Base-by-base conservation (phyloP, 1,284 basidiomycete species). In the Moniliella sp. region DNA sequence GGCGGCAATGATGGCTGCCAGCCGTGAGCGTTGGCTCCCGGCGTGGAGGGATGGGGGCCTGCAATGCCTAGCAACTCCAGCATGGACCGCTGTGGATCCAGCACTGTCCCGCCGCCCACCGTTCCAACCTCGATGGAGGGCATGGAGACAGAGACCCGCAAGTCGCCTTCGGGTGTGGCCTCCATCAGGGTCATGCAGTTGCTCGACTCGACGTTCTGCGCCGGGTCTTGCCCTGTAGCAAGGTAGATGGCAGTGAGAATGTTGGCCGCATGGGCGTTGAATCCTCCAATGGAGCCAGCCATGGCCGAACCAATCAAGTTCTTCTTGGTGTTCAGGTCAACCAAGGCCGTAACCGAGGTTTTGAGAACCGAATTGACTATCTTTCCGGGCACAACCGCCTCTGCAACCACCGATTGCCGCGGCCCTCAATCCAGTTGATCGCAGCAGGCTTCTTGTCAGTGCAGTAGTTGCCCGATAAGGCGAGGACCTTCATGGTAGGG, bases 371-470 rank as follows among this genome's bases (percentile, higher is more conserved):
- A 71, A 67, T 75, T 75, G 39, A 99, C 86, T 14, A 84, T 67
- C 44, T 73, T 72, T 0, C 86, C 88, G 0, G 86, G 80, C 15
- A 99, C 67, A 29, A 94, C 70, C 2, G 84, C 84, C 66, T 99
- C 91, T 0, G 84, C 86, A 28, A 94, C 86, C 14, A 97, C 79
- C 76, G 79, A 75, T 99, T 99, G 16, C 91, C 91, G 36, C 88
- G 70, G 1, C 91, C 91, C 64, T 94, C 88, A 49, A 97, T 94
- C 91, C 91, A 99, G 66, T 99, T 97, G 66, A 99, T 93, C 27
- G 91, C 91, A 5, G 88, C 83, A n/a, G 91, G 81, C 68, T 99
- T 99, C 76, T 99, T 99, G 67, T 99, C 91, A 36, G 83, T 99
- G 67, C 91, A 97, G 63, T 94, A 99, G 64, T 99, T 99, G 32